These are phyloP conservation scores for Trichosporon faecale DNA, from an alignment of 1,284 basidiomycete genomes.

Conservation along the genomic window DNA sequence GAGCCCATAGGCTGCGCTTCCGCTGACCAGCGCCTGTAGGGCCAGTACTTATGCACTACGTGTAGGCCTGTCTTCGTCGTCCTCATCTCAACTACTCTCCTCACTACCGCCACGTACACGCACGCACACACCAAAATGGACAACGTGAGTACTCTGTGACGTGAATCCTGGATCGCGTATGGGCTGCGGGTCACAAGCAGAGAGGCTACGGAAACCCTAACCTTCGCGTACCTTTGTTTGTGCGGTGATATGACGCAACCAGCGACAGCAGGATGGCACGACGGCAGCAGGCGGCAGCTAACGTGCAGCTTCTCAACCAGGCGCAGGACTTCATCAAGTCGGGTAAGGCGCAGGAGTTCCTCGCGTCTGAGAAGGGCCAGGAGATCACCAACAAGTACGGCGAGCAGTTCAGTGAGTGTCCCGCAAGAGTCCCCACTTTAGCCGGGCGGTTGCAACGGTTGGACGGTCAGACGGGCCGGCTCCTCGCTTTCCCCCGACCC, in stretches of 20 bases:
- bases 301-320: background rate
- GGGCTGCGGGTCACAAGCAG: background rate
- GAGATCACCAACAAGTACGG: conserved; percentile 26
- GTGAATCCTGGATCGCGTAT: background rate
- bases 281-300: background rate
- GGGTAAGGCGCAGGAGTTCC: conserved; percentile 33
- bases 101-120: background rate
- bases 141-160: conserved; percentile 4
- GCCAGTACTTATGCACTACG: background rate
- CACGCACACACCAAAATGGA: background rate
- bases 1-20: background rate
- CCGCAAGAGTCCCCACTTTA: too few relatives aligned
- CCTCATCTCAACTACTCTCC: background rate
- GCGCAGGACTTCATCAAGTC: conserved; percentile 3
- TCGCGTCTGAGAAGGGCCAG: conserved; percentile 33
- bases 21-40: background rate
- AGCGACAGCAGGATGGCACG: background rate
- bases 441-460: background rate
- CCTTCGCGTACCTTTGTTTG: background rate
- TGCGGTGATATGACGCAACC: background rate
- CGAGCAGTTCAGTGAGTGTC: conserved; percentile 20
- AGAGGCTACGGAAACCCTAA: background rate
- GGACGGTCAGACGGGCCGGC: background rate
- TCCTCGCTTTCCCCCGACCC: background rate
- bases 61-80: background rate